phyloP scores from a whole-genome alignment of 78 protist species.

The Speleostelium caveatum region DNA sequence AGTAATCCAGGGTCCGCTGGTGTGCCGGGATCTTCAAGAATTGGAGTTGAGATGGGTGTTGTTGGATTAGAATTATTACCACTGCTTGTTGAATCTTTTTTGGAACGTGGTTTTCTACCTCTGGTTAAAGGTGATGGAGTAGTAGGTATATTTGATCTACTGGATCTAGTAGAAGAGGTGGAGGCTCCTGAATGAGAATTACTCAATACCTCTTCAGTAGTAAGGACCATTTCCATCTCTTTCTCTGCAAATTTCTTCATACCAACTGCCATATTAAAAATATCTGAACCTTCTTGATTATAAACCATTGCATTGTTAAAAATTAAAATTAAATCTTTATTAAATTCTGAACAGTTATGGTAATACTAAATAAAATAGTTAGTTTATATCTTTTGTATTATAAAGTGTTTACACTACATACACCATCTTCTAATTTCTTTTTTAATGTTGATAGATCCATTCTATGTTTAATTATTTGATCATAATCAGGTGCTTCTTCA shows the following conservation, averaged over 20 bases:
- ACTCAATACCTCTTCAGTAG: not conserved
- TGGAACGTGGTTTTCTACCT: not conserved
- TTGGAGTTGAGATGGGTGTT: too few species aligned
- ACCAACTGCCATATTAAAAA: conserved; percentile 31
- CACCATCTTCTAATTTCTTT: conserved; percentile 51
- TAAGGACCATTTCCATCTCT: conserved; percentile 54
- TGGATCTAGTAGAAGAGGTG: not conserved
- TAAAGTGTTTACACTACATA: not conserved
- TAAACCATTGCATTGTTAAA: conserved; percentile 70
- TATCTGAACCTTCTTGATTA: conserved; percentile 66
- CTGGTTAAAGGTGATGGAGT: not conserved
- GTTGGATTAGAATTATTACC: not conserved
- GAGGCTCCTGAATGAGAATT: not conserved
- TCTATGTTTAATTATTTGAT: conserved; percentile 54
- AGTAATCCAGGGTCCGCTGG: too few species aligned
- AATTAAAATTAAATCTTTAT: conserved; percentile 42
- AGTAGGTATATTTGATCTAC: not conserved
- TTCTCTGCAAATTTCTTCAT: conserved; percentile 65
- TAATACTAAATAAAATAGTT: not conserved
- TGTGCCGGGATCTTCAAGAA: too few species aligned
- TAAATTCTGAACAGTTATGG: conserved; percentile 37
- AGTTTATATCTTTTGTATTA: not conserved
- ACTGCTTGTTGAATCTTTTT: not conserved
- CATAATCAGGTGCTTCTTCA: conserved; percentile 83
- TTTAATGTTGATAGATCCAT: conserved; percentile 69